Base-by-base conservation (phyloP, 177 flowering plant species). In the Vitis hybrid region DNA sequence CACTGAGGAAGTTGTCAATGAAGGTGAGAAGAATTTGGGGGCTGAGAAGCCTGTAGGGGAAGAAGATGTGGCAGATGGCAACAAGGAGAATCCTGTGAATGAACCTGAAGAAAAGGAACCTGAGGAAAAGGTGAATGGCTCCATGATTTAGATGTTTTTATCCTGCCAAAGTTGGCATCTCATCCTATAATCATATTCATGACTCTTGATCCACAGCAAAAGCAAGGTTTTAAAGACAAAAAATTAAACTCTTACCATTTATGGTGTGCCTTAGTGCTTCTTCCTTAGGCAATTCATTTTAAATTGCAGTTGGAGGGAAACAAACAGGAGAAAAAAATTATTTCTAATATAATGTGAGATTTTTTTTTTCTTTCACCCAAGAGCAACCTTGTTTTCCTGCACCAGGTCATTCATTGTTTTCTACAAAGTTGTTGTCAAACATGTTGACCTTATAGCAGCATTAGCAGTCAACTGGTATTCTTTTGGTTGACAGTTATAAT, bases 81-180 rank as follows among this genome's bases (percentile, higher is more conserved):
- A 74, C 65, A 82, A 84, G 79, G 89, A 84, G 21, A 72, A 11
- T 39, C 76, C 80, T 67, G 78, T 55, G 19, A 73, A 72, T 45
- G 84, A 77, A 61, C 26, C 79, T 67, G 87, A 80, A 75, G 88
- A 83, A 60, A 80, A 81, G 52, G 86, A 84, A 61, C 83, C 83
- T 30, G 91, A 87, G 69, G 83, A 83, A 30, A 85, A 87, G 88
- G 90, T 87, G 63, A 34, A 26, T 59, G 55, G 9, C 13, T 70
- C n/a, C 12, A 14, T 51, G 12, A 17, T 21, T 1, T 57, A 57
- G 26, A 57, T 17, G 7, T 5, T 32, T 50, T 51, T 19, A 5
- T 1, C 50, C 17, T 15, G 1, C 21, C 5, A n/a, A 62, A 62
- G 21, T 63, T 5, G 13, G 9, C 64, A 11, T 62, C 6, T 15